Conservation (phyloP, 108 stramenopile species). For the Epipyxis sp. region DNA sequence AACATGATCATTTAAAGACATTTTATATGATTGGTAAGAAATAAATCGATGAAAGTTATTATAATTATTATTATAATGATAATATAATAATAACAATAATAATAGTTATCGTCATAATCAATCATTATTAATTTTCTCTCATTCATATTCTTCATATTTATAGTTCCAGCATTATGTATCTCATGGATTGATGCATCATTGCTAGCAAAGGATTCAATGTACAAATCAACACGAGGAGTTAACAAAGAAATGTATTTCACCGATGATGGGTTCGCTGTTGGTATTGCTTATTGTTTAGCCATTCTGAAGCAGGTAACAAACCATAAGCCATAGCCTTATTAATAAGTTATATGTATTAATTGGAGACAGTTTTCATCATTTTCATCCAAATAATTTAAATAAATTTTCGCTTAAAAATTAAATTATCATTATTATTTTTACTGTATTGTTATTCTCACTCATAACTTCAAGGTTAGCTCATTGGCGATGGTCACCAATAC, state of each 20-base stretch:
- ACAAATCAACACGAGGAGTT: constrained; percentile 51
- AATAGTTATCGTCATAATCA: too few relatives aligned
- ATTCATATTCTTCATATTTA: background rate
- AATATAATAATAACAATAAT: too few relatives aligned
- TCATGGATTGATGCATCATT: constrained; percentile 55
- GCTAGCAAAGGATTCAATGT: constrained; percentile 63
- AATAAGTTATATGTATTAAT: background rate
- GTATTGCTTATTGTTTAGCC: constrained; percentile 59
- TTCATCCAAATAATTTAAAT: too few relatives aligned
- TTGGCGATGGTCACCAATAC: too few relatives aligned
- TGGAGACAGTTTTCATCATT: background rate
- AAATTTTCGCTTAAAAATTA: too few relatives aligned
- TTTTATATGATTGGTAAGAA: constrained; percentile 50
- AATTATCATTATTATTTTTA: too few relatives aligned
- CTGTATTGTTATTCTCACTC: too few relatives aligned
- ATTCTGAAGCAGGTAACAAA: constrained; percentile 51
- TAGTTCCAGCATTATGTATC: constrained; percentile 59
- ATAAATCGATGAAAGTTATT: too few relatives aligned
- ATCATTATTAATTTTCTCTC: too few relatives aligned
- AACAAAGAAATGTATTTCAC: constrained; percentile 60
- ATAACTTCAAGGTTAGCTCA: too few relatives aligned
- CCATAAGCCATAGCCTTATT: too few relatives aligned
- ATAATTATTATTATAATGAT: too few relatives aligned
- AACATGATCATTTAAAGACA: constrained; percentile 51
- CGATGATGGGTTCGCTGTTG: constrained; percentile 71